phyloP scores from a whole-genome alignment of 768 basidiomycete species.

The Phanerodontia chrysosporium region DNA sequence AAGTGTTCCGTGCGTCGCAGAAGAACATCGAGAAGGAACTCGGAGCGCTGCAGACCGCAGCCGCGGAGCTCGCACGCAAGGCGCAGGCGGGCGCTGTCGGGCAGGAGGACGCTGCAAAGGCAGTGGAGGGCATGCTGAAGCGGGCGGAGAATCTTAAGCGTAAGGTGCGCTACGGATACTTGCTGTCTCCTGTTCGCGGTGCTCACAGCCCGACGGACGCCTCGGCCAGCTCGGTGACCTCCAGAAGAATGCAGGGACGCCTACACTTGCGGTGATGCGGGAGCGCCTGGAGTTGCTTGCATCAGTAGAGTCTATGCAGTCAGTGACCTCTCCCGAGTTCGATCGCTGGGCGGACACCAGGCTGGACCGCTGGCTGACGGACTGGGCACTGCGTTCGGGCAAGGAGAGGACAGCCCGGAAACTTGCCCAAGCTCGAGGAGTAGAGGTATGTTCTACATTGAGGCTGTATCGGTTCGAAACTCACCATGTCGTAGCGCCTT shows the following conservation, averaged over 20 bases:
- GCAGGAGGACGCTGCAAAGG: conserved; percentile 50
- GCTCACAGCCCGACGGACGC: neutral
- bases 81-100: conserved; percentile 34
- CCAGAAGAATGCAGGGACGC: conserved; percentile 39
- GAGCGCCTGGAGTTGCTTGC: conserved; percentile 73
- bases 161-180: conserved; percentile 53
- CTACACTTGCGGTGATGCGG: conserved; percentile 70
- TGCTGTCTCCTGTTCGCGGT: conserved; percentile 1
- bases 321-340: conserved; percentile 52
- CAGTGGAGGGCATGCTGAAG: conserved; percentile 73
- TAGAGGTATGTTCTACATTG: conserved; percentile 52
- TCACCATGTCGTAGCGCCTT: conserved; percentile 48
- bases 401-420: conserved; percentile 71
- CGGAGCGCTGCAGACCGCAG: conserved; percentile 48
- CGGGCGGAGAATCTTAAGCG: conserved; percentile 78
- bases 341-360: conserved; percentile 75
- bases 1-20: conserved; percentile 80
- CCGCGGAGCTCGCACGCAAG: conserved; percentile 56
- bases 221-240: conserved; percentile 44
- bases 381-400: conserved; percentile 83
- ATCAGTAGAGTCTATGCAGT: conserved; percentile 52
- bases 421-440: conserved; percentile 70
- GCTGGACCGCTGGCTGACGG: conserved; percentile 86
- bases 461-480: neutral
- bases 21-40: conserved; percentile 80